Percentiles rank a stretch among this genome's conserved stretches.
Conservation (phyloP, 176 grass and related monocot species). For the Rhipidocladum racemiflorum region DNA sequence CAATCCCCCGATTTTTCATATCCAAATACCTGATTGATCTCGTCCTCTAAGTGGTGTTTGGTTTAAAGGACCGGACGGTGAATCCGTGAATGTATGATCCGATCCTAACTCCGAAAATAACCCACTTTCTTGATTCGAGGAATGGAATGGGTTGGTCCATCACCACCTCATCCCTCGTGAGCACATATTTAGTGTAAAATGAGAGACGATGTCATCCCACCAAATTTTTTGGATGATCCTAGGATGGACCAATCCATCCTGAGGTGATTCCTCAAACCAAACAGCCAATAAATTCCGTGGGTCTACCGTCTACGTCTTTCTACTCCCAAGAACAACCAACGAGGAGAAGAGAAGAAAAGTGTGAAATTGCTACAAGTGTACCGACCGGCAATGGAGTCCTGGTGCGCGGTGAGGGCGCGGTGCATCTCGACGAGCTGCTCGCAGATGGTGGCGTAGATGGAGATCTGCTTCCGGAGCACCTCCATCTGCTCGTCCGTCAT, state of each 20-base stretch:
- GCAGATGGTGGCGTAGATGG: slow-evolving; percentile 96
- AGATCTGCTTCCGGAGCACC: slow-evolving; percentile 92
- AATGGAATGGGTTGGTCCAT: too few species aligned
- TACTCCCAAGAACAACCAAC: background rate
- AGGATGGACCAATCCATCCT: too few species aligned
- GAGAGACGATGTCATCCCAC: too few species aligned
- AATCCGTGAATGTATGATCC: too few species aligned
- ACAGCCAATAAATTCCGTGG: background rate
- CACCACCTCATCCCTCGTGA: too few species aligned
- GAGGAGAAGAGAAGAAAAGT: background rate
- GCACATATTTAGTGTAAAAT: too few species aligned
- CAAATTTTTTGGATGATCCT: too few species aligned
- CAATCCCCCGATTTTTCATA: background rate
- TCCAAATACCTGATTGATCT: background rate
- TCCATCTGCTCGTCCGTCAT: slow-evolving; percentile 98
- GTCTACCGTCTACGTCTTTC: background rate
- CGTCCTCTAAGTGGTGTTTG: background rate
- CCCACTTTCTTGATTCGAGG: too few species aligned
- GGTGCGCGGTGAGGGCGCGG: slow-evolving; percentile 66
- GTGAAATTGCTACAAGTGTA: background rate
- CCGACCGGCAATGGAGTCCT: slow-evolving; percentile 74
- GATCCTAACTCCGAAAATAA: too few species aligned
- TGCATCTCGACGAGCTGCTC: slow-evolving; percentile 98
- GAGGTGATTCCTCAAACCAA: too few species aligned
- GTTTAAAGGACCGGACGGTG: too few species aligned